Evolutionary conservation across 306 rosid genomes (phyloP).

Genomic region (Gillenia trifoliata): DNA sequence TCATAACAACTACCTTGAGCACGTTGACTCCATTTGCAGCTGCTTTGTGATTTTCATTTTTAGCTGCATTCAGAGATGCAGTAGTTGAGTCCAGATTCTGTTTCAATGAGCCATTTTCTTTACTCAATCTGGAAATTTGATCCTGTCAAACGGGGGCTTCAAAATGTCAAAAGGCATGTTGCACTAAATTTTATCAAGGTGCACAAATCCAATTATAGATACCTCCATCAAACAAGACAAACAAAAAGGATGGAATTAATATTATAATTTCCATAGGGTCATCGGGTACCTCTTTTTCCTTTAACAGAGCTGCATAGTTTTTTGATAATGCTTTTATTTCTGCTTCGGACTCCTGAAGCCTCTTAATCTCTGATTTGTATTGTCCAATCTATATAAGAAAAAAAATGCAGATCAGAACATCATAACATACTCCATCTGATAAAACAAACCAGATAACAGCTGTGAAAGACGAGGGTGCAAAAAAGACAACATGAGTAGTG

Average conservation of each 20-base stretch:
- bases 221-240: constrained; percentile 11
- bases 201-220: neutral
- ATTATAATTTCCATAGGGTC: neutral
- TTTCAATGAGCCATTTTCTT: constrained; percentile 80
- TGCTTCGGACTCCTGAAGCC: constrained; percentile 88
- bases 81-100: constrained; percentile 60
- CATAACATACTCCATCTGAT: constrained; percentile 3
- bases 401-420: constrained; percentile 10
- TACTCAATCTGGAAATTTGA: constrained; percentile 58
- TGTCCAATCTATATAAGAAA: constrained; percentile 59
- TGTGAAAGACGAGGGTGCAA: neutral
- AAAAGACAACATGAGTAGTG: neutral
- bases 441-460: neutral
- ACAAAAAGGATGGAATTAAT: neutral
- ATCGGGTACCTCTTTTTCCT: constrained; percentile 75
- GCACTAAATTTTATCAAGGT: neutral
- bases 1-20: constrained; percentile 40
- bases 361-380: constrained; percentile 70
- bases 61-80: constrained; percentile 40
- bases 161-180: constrained; percentile 13
- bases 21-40: constrained; percentile 41
- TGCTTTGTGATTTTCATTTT: constrained; percentile 46
- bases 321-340: constrained; percentile 86
- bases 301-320: constrained; percentile 86
- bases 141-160: constrained; percentile 49